Evolutionary conservation across 2,329 filamentous ascomycete genomes (phyloP), one percentile per base, ranked within the genome.

Genomic region (Aspergillus niger): DNA sequence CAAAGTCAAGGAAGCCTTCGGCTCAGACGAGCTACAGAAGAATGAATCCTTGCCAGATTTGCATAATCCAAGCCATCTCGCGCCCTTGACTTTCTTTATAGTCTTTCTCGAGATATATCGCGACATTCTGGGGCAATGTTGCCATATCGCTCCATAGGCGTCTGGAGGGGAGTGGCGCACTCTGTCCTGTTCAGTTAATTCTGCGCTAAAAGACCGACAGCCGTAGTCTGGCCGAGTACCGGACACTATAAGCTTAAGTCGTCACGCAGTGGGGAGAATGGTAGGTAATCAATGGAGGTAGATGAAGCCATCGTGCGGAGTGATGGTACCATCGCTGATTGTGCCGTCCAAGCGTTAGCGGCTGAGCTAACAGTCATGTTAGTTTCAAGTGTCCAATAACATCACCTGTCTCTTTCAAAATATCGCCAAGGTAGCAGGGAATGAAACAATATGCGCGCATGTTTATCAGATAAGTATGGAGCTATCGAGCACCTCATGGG

Each of bases 141-240:
- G 32, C 32, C 20, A 54, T 54, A 43, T 49, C 22, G 24, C 24
- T 30, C 32, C 43, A 39, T 22, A 36, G 20, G n/a, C 15, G 26
- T n/a, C 20, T 24, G 3, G 8, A n/a, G 15, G 8, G n/a, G 22
- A 32, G 39, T 41, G 11, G 38, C 20, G 20, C n/a, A 26, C 50
- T 24, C 36, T 22, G 15, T 20, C 13, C 6, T 24, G 38, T 7
- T n/a, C 51, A 13, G 22, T 41, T 5, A 41, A 54, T 28, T 6
- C 5, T 5, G 6, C 20, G 32, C 32, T 41, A 54, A 54, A 5
- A 17, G 36, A 54, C 51, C 51, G 51, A 54, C 20, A 54, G 51
- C 51, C 51, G 51, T 41, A 54, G 51, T n/a, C 8, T 41, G 20
- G 24, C 51, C 32, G 51, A 54, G n/a, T 39, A 26, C 51, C 51